Percentiles rank a stretch among this genome's conserved stretches.
These are phyloP conservation scores for Actinomortierella ambigua DNA, from an alignment of 371 early-diverging fungal genomes.

Conservation along the genomic window DNA sequence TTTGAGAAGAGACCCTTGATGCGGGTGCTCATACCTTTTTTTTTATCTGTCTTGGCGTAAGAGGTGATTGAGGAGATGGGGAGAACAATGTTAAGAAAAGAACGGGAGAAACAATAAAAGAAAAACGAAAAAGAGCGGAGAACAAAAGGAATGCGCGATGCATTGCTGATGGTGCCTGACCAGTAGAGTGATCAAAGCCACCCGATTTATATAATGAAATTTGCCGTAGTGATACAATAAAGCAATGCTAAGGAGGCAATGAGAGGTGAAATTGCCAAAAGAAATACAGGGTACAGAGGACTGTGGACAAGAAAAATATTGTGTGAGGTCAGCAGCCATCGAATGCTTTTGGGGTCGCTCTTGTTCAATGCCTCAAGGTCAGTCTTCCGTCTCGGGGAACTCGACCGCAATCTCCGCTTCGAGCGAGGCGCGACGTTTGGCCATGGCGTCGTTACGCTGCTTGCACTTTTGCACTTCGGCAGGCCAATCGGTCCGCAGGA, in stretches of 20 bases:
- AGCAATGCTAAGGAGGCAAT: too few species aligned
- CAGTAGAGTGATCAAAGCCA: neutral
- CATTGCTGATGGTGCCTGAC: neutral
- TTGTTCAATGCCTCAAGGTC: neutral
- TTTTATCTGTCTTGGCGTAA: constrained; percentile 2
- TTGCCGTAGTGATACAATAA: neutral
- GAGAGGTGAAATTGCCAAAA: too few species aligned
- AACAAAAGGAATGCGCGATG: neutral
- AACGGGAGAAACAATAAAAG: neutral
- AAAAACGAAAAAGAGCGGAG: neutral
- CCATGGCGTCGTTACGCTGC: constrained; percentile 14
- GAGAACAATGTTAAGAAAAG: constrained; percentile 4
- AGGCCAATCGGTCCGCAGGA: constrained; percentile 55
- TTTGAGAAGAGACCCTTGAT: constrained; percentile 45
- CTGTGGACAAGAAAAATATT: too few species aligned
- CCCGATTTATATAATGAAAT: neutral
- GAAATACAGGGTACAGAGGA: too few species aligned
- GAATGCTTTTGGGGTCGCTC: neutral
- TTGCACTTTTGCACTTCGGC: constrained; percentile 50
- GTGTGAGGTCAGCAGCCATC: too few species aligned
- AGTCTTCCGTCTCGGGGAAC: constrained; percentile 8
- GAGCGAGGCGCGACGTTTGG: constrained; percentile 21
- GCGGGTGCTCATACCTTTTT: constrained; percentile 32
- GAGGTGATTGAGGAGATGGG: neutral
- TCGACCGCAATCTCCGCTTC: constrained; percentile 22